Conservation (phyloP, 176 grass and related monocot species). For the Aegilops bicornis region DNA sequence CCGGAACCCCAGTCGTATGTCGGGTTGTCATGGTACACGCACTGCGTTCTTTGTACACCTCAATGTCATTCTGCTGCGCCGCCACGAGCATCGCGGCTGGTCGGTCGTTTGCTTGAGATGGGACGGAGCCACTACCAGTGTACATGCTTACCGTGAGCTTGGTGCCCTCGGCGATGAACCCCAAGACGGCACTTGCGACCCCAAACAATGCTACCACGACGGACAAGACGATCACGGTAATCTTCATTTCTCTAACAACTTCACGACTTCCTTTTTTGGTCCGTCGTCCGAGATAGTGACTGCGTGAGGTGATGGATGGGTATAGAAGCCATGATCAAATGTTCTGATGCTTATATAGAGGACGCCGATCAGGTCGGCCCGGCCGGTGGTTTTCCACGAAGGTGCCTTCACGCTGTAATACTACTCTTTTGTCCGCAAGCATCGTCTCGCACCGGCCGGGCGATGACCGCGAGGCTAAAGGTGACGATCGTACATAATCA, state of each 20-base stretch:
- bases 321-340: too few relatives aligned
- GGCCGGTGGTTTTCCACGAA: too few relatives aligned
- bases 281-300: background rate
- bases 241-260: background rate
- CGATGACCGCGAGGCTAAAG: too few relatives aligned
- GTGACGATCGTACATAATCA: too few relatives aligned
- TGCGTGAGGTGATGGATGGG: background rate
- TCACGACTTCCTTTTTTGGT: background rate
- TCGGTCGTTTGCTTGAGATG: background rate
- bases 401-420: too few relatives aligned
- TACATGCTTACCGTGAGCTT: slow-evolving; percentile 27
- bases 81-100: background rate
- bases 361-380: too few relatives aligned
- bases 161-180: slow-evolving; percentile 22
- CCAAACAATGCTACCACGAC: slow-evolving; percentile 10
- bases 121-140: too few relatives aligned
- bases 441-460: too few relatives aligned
- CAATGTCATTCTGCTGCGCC: slow-evolving; percentile 14
- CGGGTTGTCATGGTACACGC: slow-evolving; percentile 6
- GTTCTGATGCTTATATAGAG: too few relatives aligned
- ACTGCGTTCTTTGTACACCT: background rate
- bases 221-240: background rate
- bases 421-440: too few relatives aligned
- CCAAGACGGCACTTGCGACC: slow-evolving; percentile 28
- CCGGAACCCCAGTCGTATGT: background rate